A percentile compares a stretch with the other conserved stretches of the same genome.
phyloP scores from a whole-genome alignment of 1,284 basidiomycete genomes.

The Megacollybia platyphylla region DNA sequence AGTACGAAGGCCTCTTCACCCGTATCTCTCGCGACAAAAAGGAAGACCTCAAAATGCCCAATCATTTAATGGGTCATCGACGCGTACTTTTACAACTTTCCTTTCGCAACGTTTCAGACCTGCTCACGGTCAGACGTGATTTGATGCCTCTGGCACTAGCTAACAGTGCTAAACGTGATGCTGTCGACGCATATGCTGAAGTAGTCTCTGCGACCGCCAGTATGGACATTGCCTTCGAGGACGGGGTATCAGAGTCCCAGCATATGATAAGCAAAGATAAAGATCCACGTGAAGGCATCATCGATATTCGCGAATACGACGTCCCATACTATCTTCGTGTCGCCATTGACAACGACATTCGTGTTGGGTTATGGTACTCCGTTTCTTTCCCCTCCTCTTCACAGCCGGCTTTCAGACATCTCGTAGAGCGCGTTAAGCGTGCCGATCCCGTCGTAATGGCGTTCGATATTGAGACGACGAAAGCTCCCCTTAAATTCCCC shows the following conservation, averaged over 20 bases:
- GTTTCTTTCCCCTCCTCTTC: conserved; percentile 72
- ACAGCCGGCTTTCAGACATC: conserved; percentile 61
- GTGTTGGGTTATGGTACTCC: conserved; percentile 95
- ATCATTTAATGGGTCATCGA: conserved; percentile 89
- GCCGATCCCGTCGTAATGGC: conserved; percentile 99
- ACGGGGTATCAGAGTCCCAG: conserved; percentile 38
- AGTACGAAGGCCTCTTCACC: conserved; percentile 79
- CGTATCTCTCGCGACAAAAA: conserved; percentile 76
- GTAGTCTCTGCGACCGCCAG: conserved; percentile 73
- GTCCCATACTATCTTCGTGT: conserved; percentile 97
- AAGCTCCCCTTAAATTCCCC: conserved; percentile 97
- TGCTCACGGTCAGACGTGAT: conserved; percentile 81
- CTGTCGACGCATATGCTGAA: conserved; percentile 96
- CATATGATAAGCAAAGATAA: conserved; percentile 37
- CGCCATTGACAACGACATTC: conserved; percentile 96
- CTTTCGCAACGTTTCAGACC: conserved; percentile 89
- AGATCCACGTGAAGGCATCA: conserved; percentile 83
- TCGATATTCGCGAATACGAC: conserved; percentile 95
- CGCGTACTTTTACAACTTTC: conserved; percentile 82
- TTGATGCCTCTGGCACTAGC: conserved; percentile 81
- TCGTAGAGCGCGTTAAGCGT: conserved; percentile 88
- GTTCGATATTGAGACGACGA: conserved; percentile 98
- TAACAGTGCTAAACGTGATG: conserved; percentile 89
- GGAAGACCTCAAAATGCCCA: conserved; percentile 92
- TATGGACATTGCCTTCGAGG: conserved; percentile 61